phyloP scores from a whole-genome alignment of 169 alveolate species.

The Babesia bigemina region DNA sequence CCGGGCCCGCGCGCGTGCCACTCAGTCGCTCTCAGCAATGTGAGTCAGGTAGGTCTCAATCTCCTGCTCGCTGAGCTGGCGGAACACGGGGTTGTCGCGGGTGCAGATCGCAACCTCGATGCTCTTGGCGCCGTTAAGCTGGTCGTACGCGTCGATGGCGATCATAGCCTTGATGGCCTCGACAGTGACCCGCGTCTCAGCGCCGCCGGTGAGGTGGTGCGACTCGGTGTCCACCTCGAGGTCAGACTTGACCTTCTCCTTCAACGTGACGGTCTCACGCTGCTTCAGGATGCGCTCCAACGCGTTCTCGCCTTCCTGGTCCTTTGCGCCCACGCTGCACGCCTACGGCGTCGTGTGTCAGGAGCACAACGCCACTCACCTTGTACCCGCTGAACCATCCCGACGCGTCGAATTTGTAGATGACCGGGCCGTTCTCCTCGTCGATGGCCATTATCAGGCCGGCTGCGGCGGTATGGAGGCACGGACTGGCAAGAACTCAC shows the following conservation, averaged over 20 bases:
- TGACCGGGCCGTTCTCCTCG: constrained; percentile 92
- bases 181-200: constrained; percentile 60
- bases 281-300: constrained; percentile 80
- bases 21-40: constrained; percentile 86
- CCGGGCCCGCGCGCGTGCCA: no score
- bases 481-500: constrained; percentile 65
- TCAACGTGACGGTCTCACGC: constrained; percentile 67
- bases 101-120: constrained; percentile 91
- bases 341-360: constrained; percentile 65
- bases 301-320: constrained; percentile 87
- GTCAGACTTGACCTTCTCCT: constrained; percentile 72
- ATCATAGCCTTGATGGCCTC: constrained; percentile 76
- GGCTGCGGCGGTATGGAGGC: constrained; percentile 63
- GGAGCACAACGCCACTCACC: constrained; percentile 11
- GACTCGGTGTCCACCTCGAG: constrained; percentile 65
- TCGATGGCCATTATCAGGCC: constrained; percentile 91
- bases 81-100: constrained; percentile 80
- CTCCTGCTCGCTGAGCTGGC: constrained; percentile 85
- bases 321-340: constrained; percentile 89
- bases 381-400: constrained; percentile 93
- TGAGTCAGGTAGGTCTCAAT: constrained; percentile 83
- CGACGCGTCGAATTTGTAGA: constrained; percentile 95
- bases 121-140: constrained; percentile 85
- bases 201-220: constrained; percentile 58
- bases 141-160: constrained; percentile 69